Conservation (phyloP, 1,284 basidiomycete species). For the Papiliotrema laurentii region DNA sequence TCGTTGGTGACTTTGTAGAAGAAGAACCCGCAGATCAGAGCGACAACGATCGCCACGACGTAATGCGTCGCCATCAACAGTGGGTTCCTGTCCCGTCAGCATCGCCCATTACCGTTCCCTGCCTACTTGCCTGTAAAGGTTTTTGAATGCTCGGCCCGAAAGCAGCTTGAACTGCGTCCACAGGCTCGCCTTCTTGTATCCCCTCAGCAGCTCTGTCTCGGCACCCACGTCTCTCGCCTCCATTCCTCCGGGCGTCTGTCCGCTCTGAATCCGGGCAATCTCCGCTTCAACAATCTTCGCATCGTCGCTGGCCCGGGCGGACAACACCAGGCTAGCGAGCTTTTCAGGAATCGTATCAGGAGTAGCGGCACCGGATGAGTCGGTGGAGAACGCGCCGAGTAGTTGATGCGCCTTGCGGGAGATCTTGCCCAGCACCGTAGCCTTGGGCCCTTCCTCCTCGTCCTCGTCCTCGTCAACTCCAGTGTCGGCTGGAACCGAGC, state of each 20-base stretch:
- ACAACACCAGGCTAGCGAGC: conserved; percentile 68
- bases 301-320: conserved; percentile 65
- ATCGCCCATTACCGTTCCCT: background rate
- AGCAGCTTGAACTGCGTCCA: conserved; percentile 87
- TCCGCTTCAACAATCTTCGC: conserved; percentile 62
- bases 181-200: conserved; percentile 78
- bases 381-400: conserved; percentile 57
- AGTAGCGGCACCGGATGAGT: conserved; percentile 44
- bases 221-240: conserved; percentile 51
- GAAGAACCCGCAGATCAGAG: conserved; percentile 57
- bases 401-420: conserved; percentile 72
- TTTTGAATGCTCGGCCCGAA: conserved; percentile 96
- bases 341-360: conserved; percentile 57
- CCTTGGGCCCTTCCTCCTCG: conserved; percentile 6
- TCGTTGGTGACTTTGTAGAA: conserved; percentile 62
- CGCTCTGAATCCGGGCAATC: conserved; percentile 53
- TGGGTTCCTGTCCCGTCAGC: conserved; percentile 63
- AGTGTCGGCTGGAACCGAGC: conserved; percentile 8
- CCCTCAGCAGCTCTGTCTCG: conserved; percentile 61
- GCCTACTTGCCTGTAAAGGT: conserved; percentile 59
- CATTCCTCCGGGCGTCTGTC: conserved; percentile 36
- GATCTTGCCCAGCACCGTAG: conserved; percentile 44
- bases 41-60: conserved; percentile 72
- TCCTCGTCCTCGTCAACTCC: conserved; percentile 5
- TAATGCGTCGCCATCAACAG: conserved; percentile 89